Percentiles rank a stretch among this genome's conserved stretches.
Evolutionary conservation across 1,139 yeast genomes (phyloP).

Genomic region (Pichia sp.): DNA sequence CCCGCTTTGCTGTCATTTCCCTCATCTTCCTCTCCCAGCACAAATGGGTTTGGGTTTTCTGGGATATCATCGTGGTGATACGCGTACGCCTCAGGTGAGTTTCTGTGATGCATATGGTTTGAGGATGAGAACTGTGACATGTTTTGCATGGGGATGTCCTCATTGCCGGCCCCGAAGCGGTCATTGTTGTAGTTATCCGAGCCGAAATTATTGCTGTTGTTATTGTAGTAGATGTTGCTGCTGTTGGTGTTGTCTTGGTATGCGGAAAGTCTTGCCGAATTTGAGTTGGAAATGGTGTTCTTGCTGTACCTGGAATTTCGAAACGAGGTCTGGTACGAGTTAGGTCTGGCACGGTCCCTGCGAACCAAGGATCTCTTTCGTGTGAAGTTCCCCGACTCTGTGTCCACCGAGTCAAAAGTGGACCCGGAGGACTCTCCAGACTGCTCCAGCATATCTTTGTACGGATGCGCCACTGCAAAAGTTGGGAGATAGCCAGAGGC

Average conservation of each 20-base stretch:
- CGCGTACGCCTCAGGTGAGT: not conserved
- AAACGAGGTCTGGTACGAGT: constrained; percentile 11
- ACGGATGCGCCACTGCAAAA: constrained; percentile 16
- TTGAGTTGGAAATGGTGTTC: constrained; percentile 2
- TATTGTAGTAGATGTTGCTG: not conserved
- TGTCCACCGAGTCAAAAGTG: constrained; percentile 31
- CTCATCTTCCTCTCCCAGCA: not conserved
- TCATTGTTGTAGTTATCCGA: not conserved
- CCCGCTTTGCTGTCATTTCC: not conserved
- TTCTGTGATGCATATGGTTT: not conserved
- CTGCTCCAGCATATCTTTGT: constrained; percentile 9
- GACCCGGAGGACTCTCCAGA: not conserved
- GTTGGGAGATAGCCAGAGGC: not conserved
- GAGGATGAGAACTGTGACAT: constrained; percentile 2
- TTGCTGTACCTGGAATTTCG: constrained; percentile 10
- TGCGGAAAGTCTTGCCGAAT: constrained; percentile 9
- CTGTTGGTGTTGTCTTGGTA: not conserved
- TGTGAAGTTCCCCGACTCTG: constrained; percentile 43
- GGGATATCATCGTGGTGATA: not conserved
- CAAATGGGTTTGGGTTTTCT: not conserved
- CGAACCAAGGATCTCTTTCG: constrained; percentile 48
- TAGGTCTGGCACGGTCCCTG: constrained; percentile 42
- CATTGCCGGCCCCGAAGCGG: not conserved
- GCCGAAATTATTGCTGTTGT: not conserved
- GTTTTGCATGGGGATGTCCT: constrained; percentile 16